These are phyloP conservation scores for Platanus orientalis DNA, from an alignment of 164 flowering plant species.

Conservation along the genomic window DNA sequence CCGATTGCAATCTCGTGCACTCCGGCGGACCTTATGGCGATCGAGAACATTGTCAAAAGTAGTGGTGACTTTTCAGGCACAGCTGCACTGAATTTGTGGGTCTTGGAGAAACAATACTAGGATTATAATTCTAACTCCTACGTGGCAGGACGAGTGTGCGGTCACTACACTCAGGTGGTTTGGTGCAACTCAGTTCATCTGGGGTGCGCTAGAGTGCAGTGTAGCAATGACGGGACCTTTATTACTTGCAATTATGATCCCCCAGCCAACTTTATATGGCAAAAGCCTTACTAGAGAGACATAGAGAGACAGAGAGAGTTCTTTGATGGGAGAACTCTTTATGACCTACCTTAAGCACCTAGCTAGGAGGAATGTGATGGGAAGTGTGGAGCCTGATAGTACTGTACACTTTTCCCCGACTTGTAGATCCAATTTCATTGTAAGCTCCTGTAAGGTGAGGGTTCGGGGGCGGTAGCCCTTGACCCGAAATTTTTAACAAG, in stretches of 20 bases:
- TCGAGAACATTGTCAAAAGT: conserved; percentile 37
- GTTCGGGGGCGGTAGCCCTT: no score
- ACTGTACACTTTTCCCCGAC: no score
- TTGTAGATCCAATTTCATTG: no score
- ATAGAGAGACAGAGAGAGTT: no score
- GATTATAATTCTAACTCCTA: conserved; percentile 31
- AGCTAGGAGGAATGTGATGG: no score
- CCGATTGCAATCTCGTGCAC: conserved; percentile 29
- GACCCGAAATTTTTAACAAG: no score
- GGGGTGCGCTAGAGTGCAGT: conserved; percentile 12
- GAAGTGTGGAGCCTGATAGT: no score
- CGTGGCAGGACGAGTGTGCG: conserved; percentile 15
- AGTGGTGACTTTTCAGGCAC: conserved; percentile 15
- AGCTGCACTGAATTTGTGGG: conserved; percentile 41
- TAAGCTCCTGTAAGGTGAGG: no score
- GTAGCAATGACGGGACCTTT: conserved; percentile 22
- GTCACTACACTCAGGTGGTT: conserved; percentile 49
- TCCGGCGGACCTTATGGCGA: conserved; percentile 39
- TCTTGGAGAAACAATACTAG: conserved; percentile 28
- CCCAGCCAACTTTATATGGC: conserved; percentile 23
- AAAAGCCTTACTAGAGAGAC: conserved; percentile 30
- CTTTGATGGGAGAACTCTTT: no score
- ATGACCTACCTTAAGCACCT: no score
- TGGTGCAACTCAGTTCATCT: conserved; percentile 37
- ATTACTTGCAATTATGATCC: conserved; percentile 32